Evolutionary conservation across 139 green algal species (phyloP), one percentile per base, ranked within the genome.

Genomic region (Gonium pectorale): DNA sequence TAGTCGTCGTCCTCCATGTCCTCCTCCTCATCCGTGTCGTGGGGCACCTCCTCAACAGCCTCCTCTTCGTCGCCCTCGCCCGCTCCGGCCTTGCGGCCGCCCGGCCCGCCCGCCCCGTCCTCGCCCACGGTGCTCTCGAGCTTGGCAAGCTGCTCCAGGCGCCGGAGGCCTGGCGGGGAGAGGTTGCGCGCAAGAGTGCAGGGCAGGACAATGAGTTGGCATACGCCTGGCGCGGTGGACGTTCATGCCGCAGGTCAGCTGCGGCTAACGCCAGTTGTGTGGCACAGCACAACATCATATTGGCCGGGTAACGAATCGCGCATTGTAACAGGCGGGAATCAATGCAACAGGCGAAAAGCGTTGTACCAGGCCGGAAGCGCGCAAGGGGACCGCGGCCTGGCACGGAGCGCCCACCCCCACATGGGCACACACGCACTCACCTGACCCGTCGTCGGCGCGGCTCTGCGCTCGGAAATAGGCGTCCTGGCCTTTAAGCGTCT

Each of bases 1-100:
- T 89, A 89, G 70, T 89, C 86, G 31, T 89, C 86, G 60, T 80
- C 40, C 37, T 89, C 86, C 86, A 89, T 89, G 70, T 89, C 86
- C 86, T 89, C 86, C 71, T 89, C 86, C 59, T 89, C 86, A 33
- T 89, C 86, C 26, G 86, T 89, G 71, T 89, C 86, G 27, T 59
- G 40, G 15, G 43, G 46, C 52, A 52, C 68, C 33, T 86, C 71
- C 63, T 84, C 86, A 0, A 51, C 62, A 3, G 22, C 67, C 0
- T 63, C 79, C 35, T 89, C 79, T 51, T 80, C 85, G 26, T 73
- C 67, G 31, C 37, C 72, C 54, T 69, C 73, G n/a, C 37, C 37
- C 11, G 15, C 74, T 4, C 35, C 73, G 21, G 6, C n/a, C 74
- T 82, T 82, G 21, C 43, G 41, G 2, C 33, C 49, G n/a, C 60